phyloP scores from a whole-genome alignment of 208 protist species.

The Crithidia bombi region DNA sequence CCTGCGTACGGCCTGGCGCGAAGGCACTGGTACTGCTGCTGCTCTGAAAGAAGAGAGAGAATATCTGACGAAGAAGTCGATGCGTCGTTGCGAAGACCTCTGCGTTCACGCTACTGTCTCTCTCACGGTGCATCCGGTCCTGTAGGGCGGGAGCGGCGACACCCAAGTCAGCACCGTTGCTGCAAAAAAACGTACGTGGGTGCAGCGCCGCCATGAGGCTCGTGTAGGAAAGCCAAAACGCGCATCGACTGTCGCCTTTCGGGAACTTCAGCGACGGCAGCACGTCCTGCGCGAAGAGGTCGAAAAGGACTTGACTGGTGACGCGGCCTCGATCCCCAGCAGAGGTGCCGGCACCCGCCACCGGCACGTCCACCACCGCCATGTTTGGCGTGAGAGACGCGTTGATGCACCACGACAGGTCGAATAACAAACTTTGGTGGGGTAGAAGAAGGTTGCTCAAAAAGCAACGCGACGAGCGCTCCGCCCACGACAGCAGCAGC shows the following conservation, averaged over 20 bases:
- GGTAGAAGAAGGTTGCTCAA: conserved; percentile 46
- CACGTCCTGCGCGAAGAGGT: conserved; percentile 46
- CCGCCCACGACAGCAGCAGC: conserved; percentile 38
- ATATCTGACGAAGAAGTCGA: conserved; percentile 17
- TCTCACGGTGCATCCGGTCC: neutral
- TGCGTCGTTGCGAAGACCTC: conserved; percentile 22
- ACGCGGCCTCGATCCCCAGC: neutral
- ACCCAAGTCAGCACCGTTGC: neutral
- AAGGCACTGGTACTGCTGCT: neutral
- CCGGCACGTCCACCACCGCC: neutral
- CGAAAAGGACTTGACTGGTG: conserved; percentile 10
- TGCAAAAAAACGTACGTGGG: conserved; percentile 15
- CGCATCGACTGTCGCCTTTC: conserved; percentile 37
- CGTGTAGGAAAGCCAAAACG: conserved; percentile 46
- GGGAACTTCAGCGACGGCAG: conserved; percentile 41
- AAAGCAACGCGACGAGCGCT: conserved; percentile 18
- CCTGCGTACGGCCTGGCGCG: conserved; percentile 29
- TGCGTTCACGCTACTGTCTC: neutral
- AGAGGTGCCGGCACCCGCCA: no score
- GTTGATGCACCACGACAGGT: conserved; percentile 59
- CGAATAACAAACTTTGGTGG: conserved; percentile 62
- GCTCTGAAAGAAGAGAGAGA: conserved; percentile 16
- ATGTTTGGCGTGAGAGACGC: conserved; percentile 5
- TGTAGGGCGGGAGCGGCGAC: neutral
- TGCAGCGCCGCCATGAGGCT: conserved; percentile 24